Conservation (phyloP, 371 early-diverging fungal species). For the Mortierella sp. region DNA sequence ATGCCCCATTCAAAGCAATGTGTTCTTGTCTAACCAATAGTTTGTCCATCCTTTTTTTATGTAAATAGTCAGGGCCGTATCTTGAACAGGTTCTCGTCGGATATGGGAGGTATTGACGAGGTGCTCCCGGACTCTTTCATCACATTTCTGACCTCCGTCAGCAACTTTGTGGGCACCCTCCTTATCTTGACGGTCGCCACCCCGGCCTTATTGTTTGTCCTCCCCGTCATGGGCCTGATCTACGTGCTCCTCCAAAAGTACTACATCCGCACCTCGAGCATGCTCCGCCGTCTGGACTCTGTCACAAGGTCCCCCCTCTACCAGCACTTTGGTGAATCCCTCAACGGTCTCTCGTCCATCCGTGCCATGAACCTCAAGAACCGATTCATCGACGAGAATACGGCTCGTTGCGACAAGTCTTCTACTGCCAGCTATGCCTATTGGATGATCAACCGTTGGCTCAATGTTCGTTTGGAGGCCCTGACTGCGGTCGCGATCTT, state of each 20-base stretch:
- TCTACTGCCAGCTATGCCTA: conserved; percentile 65
- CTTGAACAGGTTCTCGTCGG: conserved; percentile 90
- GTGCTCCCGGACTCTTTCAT: conserved; percentile 57
- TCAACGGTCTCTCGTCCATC: conserved; percentile 84
- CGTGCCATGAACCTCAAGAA: conserved; percentile 77
- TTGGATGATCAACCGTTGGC: conserved; percentile 85
- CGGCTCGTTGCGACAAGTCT: conserved; percentile 51
- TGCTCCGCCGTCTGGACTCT: conserved; percentile 87
- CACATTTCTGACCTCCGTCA: conserved; percentile 12
- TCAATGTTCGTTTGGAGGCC: conserved; percentile 81
- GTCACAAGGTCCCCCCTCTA: conserved; percentile 87
- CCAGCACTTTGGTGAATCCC: conserved; percentile 86
- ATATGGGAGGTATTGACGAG: conserved; percentile 84
- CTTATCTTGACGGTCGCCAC: conserved; percentile 73
- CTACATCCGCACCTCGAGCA: conserved; percentile 79
- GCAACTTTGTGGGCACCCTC: conserved; percentile 63
- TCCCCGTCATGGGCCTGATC: conserved; percentile 69
- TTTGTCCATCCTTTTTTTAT: neutral
- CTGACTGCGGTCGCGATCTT: conserved; percentile 75
- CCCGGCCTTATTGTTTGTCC: conserved; percentile 71
- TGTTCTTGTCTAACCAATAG: neutral
- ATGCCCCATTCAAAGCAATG: no score
- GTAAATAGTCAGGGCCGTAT: conserved; percentile 78
- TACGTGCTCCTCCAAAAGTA: conserved; percentile 76
- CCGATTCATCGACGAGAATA: conserved; percentile 64